Conservation (phyloP, 1,139 yeast genomes). For the Taiozyma sp. region DNA sequence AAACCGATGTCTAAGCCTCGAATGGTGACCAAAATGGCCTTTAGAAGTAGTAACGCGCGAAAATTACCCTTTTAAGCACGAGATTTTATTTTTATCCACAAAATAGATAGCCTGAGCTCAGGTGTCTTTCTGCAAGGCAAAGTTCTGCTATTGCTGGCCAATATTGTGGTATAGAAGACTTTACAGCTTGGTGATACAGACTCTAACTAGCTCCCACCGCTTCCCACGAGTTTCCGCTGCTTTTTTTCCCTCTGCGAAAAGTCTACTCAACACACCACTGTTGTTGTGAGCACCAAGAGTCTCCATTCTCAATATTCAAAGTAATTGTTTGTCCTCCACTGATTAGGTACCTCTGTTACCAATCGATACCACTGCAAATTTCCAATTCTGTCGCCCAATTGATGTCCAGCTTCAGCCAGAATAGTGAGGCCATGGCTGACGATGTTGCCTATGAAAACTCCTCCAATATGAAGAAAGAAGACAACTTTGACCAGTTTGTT, state of each 20-base stretch:
- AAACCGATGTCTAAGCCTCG: neutral
- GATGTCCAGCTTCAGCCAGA: slow-evolving; percentile 9
- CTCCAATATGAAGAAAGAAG: neutral
- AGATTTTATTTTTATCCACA: neutral
- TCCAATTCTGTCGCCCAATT: neutral
- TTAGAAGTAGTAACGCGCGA: neutral
- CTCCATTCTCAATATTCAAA: neutral
- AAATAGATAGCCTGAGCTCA: neutral
- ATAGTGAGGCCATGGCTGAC: neutral
- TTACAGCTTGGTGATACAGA: neutral
- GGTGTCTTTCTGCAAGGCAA: neutral
- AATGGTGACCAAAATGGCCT: neutral
- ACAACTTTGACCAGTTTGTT: slow-evolving; percentile 10
- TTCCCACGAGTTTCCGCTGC: neutral
- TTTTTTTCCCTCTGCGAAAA: neutral
- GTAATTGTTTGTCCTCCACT: neutral
- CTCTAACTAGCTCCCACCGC: neutral
- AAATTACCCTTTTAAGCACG: neutral
- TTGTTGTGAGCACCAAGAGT: neutral
- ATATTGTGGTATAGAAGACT: neutral
- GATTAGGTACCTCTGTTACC: neutral
- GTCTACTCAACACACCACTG: neutral
- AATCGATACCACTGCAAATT: neutral
- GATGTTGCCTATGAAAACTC: neutral
- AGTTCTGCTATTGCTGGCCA: neutral